Evolutionary conservation across 768 basidiomycete species (phyloP).

Genomic region (Dioszegia crocea): DNA sequence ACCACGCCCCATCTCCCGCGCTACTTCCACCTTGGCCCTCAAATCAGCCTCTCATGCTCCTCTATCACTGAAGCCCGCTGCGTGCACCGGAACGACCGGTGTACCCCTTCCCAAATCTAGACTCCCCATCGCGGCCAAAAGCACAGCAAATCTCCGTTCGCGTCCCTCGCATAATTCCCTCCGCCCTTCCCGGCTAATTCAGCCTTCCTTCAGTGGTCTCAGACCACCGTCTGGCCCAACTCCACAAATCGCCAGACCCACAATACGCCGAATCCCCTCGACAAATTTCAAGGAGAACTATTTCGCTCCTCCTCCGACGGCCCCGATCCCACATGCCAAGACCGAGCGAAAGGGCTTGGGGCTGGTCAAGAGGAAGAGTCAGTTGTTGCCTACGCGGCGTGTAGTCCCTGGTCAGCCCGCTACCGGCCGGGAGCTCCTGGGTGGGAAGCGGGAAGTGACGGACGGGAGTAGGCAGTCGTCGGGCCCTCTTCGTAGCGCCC

Average conservation of each 20-base stretch:
- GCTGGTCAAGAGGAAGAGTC: neutral
- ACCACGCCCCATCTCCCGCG: neutral
- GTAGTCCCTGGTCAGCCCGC: neutral
- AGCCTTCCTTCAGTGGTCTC: neutral
- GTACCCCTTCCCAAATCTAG: neutral
- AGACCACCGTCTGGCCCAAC: too few species aligned
- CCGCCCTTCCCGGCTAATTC: neutral
- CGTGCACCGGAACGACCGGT: neutral
- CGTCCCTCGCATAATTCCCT: too few species aligned
- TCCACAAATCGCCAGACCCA: neutral
- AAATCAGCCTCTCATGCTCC: neutral
- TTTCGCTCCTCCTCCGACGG: neutral
- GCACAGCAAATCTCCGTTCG: neutral
- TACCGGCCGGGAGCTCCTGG: too few species aligned
- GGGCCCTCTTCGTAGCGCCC: too few species aligned
- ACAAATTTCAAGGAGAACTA: slow-evolving; percentile 11
- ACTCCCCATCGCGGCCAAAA: neutral
- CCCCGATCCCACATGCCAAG: neutral
- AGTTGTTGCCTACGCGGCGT: neutral
- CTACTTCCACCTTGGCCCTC: too few species aligned
- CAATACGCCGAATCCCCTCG: neutral
- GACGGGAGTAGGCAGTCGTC: too few species aligned
- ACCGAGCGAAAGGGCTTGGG: neutral
- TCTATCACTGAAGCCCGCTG: too few species aligned
- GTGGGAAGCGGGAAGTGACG: too few species aligned